These are phyloP conservation scores for Thelonectria discophora DNA, from an alignment of 2,329 filamentous ascomycete species.

Conservation along the genomic window DNA sequence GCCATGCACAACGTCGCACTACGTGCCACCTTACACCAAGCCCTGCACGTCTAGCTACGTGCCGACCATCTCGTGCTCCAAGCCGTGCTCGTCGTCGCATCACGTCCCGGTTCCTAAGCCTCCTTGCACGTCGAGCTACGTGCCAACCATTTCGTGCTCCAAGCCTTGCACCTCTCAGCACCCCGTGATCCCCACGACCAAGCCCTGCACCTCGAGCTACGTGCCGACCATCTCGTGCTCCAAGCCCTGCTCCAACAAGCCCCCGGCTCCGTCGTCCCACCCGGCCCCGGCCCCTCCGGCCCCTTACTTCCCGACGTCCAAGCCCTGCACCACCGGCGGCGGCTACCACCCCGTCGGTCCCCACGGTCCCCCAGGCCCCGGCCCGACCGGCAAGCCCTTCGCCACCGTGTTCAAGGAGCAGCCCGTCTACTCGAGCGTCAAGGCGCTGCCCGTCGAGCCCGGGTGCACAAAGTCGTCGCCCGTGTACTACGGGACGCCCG, in stretches of 20 bases:
- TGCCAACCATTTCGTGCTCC: too few relatives aligned
- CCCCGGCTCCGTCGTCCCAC: too few relatives aligned
- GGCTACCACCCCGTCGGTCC: too few relatives aligned
- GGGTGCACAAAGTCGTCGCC: background rate
- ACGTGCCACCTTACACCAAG: background rate
- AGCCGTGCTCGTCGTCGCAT: too few relatives aligned
- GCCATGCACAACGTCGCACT: background rate
- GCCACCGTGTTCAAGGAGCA: background rate
- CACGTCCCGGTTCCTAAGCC: too few relatives aligned
- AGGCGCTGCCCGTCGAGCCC: slow-evolving; percentile 9
- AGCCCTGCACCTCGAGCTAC: slow-evolving; percentile 1
- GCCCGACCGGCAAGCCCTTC: too few relatives aligned
- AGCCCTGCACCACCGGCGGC: slow-evolving; percentile 3
- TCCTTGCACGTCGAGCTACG: too few relatives aligned
- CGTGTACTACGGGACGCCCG: too few relatives aligned
- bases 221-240: background rate
- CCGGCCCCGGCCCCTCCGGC: too few relatives aligned
- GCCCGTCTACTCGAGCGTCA: background rate
- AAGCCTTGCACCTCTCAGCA: background rate
- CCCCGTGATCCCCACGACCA: background rate
- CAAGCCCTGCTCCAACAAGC: background rate
- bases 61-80: too few relatives aligned
- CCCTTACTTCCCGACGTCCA: slow-evolving; percentile 1
- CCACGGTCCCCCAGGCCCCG: too few relatives aligned
- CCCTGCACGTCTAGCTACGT: too few relatives aligned